Conservation (phyloP, 2,329 filamentous ascomycete genomes). For the Alternaria novae-zelandiae region DNA sequence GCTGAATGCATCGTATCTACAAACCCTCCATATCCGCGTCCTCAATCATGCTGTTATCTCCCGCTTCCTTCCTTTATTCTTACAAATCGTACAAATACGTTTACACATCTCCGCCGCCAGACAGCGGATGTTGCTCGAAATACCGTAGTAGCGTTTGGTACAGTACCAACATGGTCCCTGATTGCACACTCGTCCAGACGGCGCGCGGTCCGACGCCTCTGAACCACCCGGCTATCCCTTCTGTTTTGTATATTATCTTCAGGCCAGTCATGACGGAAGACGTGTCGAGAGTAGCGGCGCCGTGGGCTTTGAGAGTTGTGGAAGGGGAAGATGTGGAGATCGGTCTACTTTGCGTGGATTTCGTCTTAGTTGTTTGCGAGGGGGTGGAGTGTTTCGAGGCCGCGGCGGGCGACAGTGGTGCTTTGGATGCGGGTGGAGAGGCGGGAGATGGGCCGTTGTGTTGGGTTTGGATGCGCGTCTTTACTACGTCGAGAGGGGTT, state of each 20-base stretch:
- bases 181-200: constrained; percentile 98
- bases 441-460: constrained; percentile 58
- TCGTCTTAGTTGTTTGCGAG: constrained; percentile 29
- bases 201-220: constrained; percentile 89
- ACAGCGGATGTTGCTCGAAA: constrained; percentile 65
- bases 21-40: background rate
- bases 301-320: constrained; percentile 79
- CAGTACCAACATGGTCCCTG: constrained; percentile 92
- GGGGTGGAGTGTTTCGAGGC: constrained; percentile 42
- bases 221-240: constrained; percentile 90
- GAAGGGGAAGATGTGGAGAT: constrained; percentile 93
- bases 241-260: constrained; percentile 84
- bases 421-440: constrained; percentile 20
- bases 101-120: constrained; percentile 22
- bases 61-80: background rate
- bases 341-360: constrained; percentile 59
- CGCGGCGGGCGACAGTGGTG: constrained; percentile 24
- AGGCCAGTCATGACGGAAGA: constrained; percentile 87
- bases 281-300: constrained; percentile 81
- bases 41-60: background rate
- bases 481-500: constrained; percentile 95
- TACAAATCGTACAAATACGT: background rate
- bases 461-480: constrained; percentile 95
- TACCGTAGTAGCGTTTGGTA: constrained; percentile 87
- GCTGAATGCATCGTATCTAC: constrained; percentile 11